phyloP scores from a whole-genome alignment of 2,329 filamentous ascomycete species.

The Colletotrichum orbiculare region DNA sequence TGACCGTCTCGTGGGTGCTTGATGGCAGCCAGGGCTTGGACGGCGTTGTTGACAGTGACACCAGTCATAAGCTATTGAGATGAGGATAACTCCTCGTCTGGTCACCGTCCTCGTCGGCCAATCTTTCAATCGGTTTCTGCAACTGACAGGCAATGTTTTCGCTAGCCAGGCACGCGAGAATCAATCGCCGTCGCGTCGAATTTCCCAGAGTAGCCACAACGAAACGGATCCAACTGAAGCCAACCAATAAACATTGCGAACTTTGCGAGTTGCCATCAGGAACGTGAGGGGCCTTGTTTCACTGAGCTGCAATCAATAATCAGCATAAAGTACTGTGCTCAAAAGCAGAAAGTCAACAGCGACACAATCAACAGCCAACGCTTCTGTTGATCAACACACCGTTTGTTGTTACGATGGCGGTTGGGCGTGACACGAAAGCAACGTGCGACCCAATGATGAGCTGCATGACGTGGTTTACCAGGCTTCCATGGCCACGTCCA shows the following conservation, averaged over 20 bases:
- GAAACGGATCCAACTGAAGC: too few relatives aligned
- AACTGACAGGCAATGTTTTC: too few relatives aligned
- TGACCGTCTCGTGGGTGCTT: neutral
- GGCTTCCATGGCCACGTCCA: constrained; percentile 5
- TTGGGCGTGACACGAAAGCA: neutral
- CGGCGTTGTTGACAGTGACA: neutral
- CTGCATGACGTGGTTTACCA: constrained; percentile 19
- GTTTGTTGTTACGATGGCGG: neutral
- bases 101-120: neutral
- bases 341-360: neutral
- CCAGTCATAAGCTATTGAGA: neutral
- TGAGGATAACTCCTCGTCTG: neutral
- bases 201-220: too few relatives aligned
- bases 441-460: neutral
- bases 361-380: neutral
- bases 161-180: too few relatives aligned
- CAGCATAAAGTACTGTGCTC: neutral
- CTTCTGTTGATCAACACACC: constrained; percentile 16
- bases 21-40: neutral
- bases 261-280: neutral
- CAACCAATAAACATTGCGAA: too few relatives aligned
- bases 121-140: neutral
- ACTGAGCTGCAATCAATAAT: neutral
- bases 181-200: too few relatives aligned
- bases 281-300: neutral